Evolutionary conservation across 805 yeast genomes (phyloP), one percentile per base, ranked within the genome.

Genomic region (Wickerhamomyces hampshirensis): DNA sequence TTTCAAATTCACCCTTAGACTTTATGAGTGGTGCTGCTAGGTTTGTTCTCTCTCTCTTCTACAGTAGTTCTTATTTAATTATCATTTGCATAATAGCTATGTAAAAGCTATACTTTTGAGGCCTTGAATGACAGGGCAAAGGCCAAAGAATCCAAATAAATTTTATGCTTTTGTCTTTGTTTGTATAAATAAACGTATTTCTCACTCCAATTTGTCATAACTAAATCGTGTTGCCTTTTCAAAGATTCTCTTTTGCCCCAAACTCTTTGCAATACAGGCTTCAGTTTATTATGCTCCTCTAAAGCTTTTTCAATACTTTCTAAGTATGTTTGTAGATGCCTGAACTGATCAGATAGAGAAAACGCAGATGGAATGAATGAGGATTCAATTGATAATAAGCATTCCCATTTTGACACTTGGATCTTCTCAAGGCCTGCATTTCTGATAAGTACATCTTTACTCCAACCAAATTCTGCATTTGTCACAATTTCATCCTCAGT

Each of bases 401-500:
- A 50, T 18, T 46, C 38, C 60, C 59, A 58, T 15, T 44, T 39
- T 14, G 36, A 18, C 29, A 54, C 18, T 39, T 55, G 19, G 3
- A 42, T 40, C 13, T 35, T 37, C 13, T 44, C 30, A 13, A 64
- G 41, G 8, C 53, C 56, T 7, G 56, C 43, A 35, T 48, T 44
- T 21, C 27, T 23, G 2, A 35, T 34, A 5, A 62, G 29, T 1
- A 59, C 16, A 4, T 34, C 38, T 5, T 43, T 35, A 32, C 68
- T 59, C 95, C 95, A 87, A 3, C 96, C 96, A 54, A 77, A 87
- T 55, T 88, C 94, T 40, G 80, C 73, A 36, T 67, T 72, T 5
- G 91, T 79, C 2, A 87, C 77, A 23, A 84, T 68, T 43, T 82
- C 77, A 37, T 77, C 81, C 50, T 80, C 84, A 0, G 78, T 42